Conservation (phyloP, 208 protist genomes). For the Herpetomonas tarakana region DNA sequence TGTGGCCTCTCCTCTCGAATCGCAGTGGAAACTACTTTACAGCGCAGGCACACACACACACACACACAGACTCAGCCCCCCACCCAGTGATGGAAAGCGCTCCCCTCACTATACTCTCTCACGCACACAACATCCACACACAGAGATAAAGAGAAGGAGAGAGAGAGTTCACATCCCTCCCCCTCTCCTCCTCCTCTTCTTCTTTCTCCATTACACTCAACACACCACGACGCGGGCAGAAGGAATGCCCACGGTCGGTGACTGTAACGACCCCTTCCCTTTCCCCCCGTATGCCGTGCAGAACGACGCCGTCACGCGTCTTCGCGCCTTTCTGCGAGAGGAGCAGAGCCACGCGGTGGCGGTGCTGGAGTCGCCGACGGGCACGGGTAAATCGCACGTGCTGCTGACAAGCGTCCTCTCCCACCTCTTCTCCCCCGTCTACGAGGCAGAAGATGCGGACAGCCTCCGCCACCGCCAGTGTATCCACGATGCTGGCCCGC, state of each 20-base stretch:
- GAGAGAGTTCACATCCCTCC: too few relatives aligned
- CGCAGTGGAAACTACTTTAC: too few relatives aligned
- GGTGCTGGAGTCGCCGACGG: slow-evolving; percentile 95
- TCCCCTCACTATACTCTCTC: too few relatives aligned
- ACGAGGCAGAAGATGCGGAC: not conserved
- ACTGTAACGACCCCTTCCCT: slow-evolving; percentile 73
- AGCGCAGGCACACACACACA: too few relatives aligned
- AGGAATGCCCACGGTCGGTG: slow-evolving; percentile 40
- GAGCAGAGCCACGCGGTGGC: slow-evolving; percentile 40
- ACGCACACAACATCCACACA: too few relatives aligned
- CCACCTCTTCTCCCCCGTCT: slow-evolving; percentile 39
- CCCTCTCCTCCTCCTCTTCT: too few relatives aligned
- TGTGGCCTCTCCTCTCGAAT: too few relatives aligned
- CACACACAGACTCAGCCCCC: too few relatives aligned
- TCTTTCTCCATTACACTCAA: too few relatives aligned
- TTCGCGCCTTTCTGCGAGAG: slow-evolving; percentile 42
- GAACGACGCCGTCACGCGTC: slow-evolving; percentile 54
- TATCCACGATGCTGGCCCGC: not conserved
- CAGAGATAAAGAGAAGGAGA: too few relatives aligned
- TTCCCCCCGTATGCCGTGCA: slow-evolving; percentile 79
- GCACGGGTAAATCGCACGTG: slow-evolving; percentile 95
- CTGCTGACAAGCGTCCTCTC: slow-evolving; percentile 88
- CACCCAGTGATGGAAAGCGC: too few relatives aligned
- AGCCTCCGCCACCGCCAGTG: not conserved
- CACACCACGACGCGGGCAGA: too few relatives aligned